Base-by-base conservation (phyloP, 108 stramenopile species). In the Nitzschia sp. region DNA sequence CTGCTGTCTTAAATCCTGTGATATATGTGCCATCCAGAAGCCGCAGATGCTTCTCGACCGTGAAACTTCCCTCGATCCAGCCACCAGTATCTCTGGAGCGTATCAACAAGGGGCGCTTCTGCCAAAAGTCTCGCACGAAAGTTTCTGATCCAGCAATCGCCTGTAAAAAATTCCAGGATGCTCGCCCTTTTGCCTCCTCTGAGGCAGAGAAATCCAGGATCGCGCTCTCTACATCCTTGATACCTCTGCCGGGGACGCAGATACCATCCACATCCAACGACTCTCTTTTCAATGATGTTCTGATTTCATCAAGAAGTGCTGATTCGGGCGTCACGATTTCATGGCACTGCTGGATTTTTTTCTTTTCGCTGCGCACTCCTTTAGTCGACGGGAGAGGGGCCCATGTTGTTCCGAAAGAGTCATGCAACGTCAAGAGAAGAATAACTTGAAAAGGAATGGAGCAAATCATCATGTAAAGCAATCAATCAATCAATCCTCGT, bases 21-120 rank as follows among this genome's bases (percentile, higher is more conserved):
- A 71, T 71, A 25, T 47, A 71, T 3, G 69, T 62, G 3, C 35
- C 46, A 27, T 71, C 61, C 30, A 71, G 4, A 5, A 48, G 17
- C 41, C 27, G n/a, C 69, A 71, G 52, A 34, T 71, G 41, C 26
- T 53, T 44, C 19, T 71, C 69, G 5, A 71, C 28, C n/a, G 69
- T 71, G 30, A 71, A 71, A 9, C 2, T n/a, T 19, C 60, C 69
- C n/a, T 62, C 60, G 23, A 47, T 48, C 69, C 69, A 71, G 25
- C 29, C 27, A 29, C 27, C 50, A 3, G 52, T 35, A 13, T 57
- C 55, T 33, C 33, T 36, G 27, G 32, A 22, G 17, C 66, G 53
- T 21, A 68, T 33, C 21, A 68, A 52, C 16, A 68, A 56, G 5
- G 66, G 66, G 2, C 53, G 66, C 22, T 54, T 33, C 17, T 68